Base-by-base conservation (phyloP, 2,329 filamentous ascomycete genomes). In the Venturia pyrina region DNA sequence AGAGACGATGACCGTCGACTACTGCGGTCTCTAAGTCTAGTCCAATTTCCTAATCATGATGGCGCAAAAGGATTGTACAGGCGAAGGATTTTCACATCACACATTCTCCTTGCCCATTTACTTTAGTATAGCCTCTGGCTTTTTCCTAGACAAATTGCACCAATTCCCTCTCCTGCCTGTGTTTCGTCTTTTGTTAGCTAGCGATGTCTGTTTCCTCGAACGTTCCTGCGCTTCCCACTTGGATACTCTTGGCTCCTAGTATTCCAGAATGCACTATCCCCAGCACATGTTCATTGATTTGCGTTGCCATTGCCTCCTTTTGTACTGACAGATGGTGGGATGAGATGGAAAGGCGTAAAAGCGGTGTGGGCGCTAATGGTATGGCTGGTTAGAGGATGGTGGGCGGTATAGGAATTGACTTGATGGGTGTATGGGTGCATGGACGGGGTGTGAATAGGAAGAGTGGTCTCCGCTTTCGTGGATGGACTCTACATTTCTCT, bases 391-490 rank as follows among this genome's bases (percentile, higher is more conserved):
- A n/a, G 32, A 59, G 13, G 15, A n/a, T 37, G 32, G 3, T 59
- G 17, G 28, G 32, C 32, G 53, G 53, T 59, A 59, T 59, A n/a
- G 11, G 24, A 19, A 5, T 19, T 21, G 11, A 32, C 24, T n/a
- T 19, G 28, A n/a, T 17, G 28, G 53, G 53, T 32, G 24, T 17
- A 53, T 53, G 48, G 48, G 10, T 24, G 48, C n/a, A 28, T 15
- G n/a, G 48, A 17, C 21, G 24, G 28, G 32, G 19, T 59, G 53
- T 59, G 53, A 19, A 37, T 21, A 37, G 53, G 53, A 59, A 59
- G 53, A 59, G 53, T 32, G 32, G 53, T 59, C 53, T 37, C 40
- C 28, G 53, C 53, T 37, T 59, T n/a, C 53, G n/a, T 59, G 53
- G 32, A 37, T 37, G 53, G 53, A 59, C 32, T 34, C 28, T 17